phyloP scores from a whole-genome alignment of 345 rosid genomes.

The Cardamine resedifolia region DNA sequence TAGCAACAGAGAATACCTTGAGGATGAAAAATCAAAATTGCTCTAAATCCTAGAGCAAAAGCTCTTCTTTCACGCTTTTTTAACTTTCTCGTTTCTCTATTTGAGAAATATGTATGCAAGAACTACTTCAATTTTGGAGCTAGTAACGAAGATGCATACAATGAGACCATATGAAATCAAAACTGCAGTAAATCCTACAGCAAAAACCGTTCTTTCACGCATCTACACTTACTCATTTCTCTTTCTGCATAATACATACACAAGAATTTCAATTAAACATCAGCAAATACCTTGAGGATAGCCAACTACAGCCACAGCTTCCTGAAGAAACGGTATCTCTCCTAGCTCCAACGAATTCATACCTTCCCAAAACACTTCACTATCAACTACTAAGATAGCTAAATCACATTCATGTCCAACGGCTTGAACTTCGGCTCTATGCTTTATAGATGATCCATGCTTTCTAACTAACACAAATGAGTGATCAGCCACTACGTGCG shows the following conservation, averaged over 20 bases:
- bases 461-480: constrained; percentile 82
- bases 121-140: background rate
- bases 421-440: constrained; percentile 64
- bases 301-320: constrained; percentile 83
- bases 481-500: constrained; percentile 86
- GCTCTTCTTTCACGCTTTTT: background rate
- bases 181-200: too few relatives aligned
- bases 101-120: background rate
- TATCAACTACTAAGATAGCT: constrained; percentile 69
- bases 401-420: constrained; percentile 89
- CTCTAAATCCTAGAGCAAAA: background rate
- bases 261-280: too few relatives aligned
- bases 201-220: too few relatives aligned
- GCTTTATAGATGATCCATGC: constrained; percentile 77
- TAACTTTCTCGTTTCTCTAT: background rate
- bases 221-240: too few relatives aligned
- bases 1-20: too few relatives aligned
- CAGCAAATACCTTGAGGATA: constrained; percentile 75
- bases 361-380: constrained; percentile 51
- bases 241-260: too few relatives aligned
- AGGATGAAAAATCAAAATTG: background rate
- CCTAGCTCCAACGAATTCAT: constrained; percentile 73
- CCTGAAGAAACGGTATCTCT: constrained; percentile 70
- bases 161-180: too few relatives aligned
- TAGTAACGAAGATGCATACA: too few relatives aligned